phyloP scores from a whole-genome alignment of 345 rosid species.

The Brassica cretica region DNA sequence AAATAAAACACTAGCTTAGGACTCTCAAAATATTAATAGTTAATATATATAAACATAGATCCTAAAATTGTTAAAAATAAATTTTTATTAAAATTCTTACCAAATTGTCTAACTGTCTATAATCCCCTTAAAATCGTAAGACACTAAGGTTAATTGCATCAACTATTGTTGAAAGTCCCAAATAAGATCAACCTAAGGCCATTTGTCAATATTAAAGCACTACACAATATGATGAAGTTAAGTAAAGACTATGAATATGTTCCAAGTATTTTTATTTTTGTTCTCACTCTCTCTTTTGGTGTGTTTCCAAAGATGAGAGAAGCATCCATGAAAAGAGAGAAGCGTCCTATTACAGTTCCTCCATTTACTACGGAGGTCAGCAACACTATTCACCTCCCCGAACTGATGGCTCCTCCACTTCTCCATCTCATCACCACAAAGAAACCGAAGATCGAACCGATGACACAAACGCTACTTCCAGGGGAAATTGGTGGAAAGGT shows the following conservation, averaged over 20 bases:
- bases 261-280: not conserved
- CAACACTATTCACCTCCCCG: slow-evolving; percentile 71
- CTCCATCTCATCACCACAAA: slow-evolving; percentile 23
- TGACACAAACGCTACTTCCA: slow-evolving; percentile 53
- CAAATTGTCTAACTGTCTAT: not conserved
- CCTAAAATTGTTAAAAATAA: no score
- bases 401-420: slow-evolving; percentile 29
- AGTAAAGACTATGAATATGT: not conserved
- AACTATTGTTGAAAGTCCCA: not conserved
- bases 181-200: not conserved
- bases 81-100: not conserved
- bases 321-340: slow-evolving; percentile 44
- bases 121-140: no score
- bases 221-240: not conserved
- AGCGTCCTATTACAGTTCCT: slow-evolving; percentile 71
- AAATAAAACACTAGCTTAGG: no score
- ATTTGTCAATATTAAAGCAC: not conserved
- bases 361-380: slow-evolving; percentile 91
- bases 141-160: not conserved
- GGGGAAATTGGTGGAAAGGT: slow-evolving; percentile 99
- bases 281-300: not conserved
- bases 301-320: slow-evolving; percentile 26
- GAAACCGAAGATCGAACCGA: slow-evolving; percentile 39
- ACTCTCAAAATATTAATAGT: no score
- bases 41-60: no score